phyloP scores from a whole-genome alignment of 1,139 yeast species.

The Hanseniaspora sp. region DNA sequence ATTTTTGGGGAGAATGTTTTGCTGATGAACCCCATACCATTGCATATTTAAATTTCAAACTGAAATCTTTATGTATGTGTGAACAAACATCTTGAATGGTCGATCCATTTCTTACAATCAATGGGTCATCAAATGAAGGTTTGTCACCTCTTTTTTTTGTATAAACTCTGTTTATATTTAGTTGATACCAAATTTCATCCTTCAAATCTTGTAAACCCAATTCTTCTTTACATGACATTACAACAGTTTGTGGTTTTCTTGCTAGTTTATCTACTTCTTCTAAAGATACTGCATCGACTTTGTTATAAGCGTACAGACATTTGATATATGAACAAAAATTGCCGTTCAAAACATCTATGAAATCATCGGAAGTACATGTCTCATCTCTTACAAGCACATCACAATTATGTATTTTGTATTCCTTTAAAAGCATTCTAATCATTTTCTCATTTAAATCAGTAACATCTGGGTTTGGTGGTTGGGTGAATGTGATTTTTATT shows the following conservation, averaged over 20 bases:
- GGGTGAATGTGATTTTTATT: slow-evolving; percentile 64
- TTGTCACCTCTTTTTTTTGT: slow-evolving; percentile 75
- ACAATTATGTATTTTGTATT: slow-evolving; percentile 84
- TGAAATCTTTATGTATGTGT: slow-evolving; percentile 84
- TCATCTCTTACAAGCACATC: slow-evolving; percentile 87
- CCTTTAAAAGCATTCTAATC: slow-evolving; percentile 64
- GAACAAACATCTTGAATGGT: slow-evolving; percentile 83
- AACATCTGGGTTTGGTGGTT: slow-evolving; percentile 57
- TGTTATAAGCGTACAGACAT: slow-evolving; percentile 87
- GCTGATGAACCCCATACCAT: slow-evolving; percentile 95
- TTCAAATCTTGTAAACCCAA: slow-evolving; percentile 78
- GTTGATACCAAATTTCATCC: slow-evolving; percentile 86
- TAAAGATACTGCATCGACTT: slow-evolving; percentile 85
- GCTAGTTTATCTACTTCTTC: slow-evolving; percentile 92
- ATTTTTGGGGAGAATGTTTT: slow-evolving; percentile 91
- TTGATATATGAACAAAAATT: slow-evolving; percentile 78
- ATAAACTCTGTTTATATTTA: slow-evolving; percentile 66
- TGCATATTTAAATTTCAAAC: slow-evolving; percentile 84
- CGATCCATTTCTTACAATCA: slow-evolving; percentile 75
- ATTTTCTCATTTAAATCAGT: slow-evolving; percentile 57
- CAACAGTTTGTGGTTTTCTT: slow-evolving; percentile 81
- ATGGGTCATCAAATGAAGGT: slow-evolving; percentile 79
- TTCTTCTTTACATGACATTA: slow-evolving; percentile 81
- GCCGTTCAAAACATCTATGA: slow-evolving; percentile 83
- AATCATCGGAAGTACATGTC: slow-evolving; percentile 81